phyloP scores from a whole-genome alignment of 352 stramenopile species.

The Elongisporangium undulatum region DNA sequence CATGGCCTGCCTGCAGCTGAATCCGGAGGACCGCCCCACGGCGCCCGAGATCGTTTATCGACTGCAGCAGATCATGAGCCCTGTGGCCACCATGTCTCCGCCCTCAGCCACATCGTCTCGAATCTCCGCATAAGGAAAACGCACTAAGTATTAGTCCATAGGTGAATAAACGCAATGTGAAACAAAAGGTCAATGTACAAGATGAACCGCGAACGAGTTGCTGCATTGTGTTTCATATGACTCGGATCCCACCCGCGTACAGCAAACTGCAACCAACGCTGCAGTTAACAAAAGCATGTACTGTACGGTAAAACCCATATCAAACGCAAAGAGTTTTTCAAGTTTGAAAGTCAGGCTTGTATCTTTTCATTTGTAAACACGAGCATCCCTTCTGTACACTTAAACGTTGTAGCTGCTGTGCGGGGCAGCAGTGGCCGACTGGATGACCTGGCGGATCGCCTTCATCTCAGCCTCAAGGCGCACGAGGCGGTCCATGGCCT shows the following conservation, averaged over 20 bases:
- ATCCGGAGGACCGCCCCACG: constrained; percentile 55
- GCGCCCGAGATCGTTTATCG: constrained; percentile 52
- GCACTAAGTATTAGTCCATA: not conserved
- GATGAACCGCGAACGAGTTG: not conserved
- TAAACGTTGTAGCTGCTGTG: not conserved
- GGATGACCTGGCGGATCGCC: constrained; percentile 59
- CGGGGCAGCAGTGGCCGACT: constrained; percentile 6
- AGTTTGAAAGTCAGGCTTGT: not conserved
- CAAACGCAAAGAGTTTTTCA: too few relatives aligned
- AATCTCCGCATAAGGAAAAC: not conserved
- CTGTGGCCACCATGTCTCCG: not conserved
- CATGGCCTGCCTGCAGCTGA: constrained; percentile 39
- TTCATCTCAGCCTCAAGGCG: constrained; percentile 67
- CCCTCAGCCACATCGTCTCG: not conserved
- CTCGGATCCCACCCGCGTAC: not conserved
- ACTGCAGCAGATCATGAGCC: constrained; percentile 40
- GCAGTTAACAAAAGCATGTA: too few relatives aligned
- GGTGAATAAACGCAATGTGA: not conserved
- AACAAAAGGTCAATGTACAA: not conserved
- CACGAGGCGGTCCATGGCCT: constrained; percentile 68
- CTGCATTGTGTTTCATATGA: not conserved
- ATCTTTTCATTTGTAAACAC: not conserved
- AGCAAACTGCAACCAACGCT: too few relatives aligned
- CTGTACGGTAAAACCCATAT: too few relatives aligned
- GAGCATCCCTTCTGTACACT: not conserved